Evolutionary conservation across 345 rosid genomes (phyloP).

Genomic region (Camelina sativa): DNA sequence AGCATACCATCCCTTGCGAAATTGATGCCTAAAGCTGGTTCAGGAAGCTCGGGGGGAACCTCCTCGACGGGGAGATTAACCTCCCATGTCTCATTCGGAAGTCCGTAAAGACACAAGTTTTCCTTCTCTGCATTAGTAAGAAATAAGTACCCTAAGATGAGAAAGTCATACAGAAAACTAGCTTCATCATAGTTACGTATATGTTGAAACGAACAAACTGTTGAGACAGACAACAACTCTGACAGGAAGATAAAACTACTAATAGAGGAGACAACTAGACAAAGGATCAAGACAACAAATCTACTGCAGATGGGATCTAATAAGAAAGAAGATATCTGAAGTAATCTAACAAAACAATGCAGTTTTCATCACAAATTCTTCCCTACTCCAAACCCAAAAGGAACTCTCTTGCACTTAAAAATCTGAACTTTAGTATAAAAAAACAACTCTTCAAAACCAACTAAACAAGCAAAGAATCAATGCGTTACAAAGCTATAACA

Average conservation of each 20-base stretch:
- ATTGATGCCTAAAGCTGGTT: constrained; percentile 96
- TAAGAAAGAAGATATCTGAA: not conserved
- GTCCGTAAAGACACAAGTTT: constrained; percentile 91
- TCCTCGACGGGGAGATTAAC: constrained; percentile 98
- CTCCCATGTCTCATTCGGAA: constrained; percentile 97
- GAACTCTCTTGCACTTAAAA: not conserved
- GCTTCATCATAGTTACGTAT: constrained; percentile 8
- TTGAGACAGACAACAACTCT: not conserved
- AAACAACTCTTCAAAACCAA: not conserved
- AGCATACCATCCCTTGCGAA: constrained; percentile 98
- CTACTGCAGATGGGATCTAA: not conserved
- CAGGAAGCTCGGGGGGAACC: constrained; percentile 99
- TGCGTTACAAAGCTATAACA: not conserved
- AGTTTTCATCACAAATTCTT: not conserved
- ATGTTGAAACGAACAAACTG: not conserved
- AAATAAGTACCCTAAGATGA: not conserved
- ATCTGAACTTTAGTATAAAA: constrained; percentile 8
- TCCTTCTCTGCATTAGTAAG: constrained; percentile 69
- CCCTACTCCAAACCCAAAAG: constrained; percentile 1
- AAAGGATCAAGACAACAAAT: not conserved
- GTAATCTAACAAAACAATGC: not conserved
- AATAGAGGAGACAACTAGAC: not conserved
- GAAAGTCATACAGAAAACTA: constrained; percentile 10
- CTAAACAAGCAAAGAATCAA: not conserved
- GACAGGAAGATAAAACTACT: constrained; percentile 1